Base-by-base conservation (phyloP, 495 filamentous ascomycete species). In the Aspergillus diversus region DNA sequence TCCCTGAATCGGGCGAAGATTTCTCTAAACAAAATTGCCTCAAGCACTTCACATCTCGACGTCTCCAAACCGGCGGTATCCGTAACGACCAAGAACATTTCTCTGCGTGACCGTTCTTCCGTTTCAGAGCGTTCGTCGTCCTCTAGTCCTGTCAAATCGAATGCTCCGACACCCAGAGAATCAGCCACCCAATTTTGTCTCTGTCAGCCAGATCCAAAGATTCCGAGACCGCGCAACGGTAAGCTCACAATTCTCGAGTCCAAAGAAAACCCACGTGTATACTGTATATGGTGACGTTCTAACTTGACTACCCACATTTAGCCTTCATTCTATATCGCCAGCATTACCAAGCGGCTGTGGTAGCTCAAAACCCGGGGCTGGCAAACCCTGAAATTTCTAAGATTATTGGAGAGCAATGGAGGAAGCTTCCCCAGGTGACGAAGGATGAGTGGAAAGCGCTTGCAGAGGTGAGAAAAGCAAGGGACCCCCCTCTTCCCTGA, bases 251-350 rank as follows among this genome's bases (percentile, higher is more conserved):
- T 34, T 5, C 47, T 37, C 16, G 11, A 17, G 7, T 39, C 8
- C 17, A 15, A 39, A 32, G 33, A 48, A 48, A 54, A 33, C 4
- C 9, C n/a, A 39, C 12, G n/a, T 57, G 6, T 48, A 59, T 42
- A 34, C 12, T 49, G 11, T 59, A 7, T 33, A 33, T 46, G 5
- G 21, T 2, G 16, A 16, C 17, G 7, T 55, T 21, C 34, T 57
- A 37, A 54, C 16, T 48, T 34, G 5, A 12, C 42, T 47, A 8
- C 39, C 13, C 54, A 35, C 7, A 51, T 42, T 7, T 73, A 99
- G 95, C 96, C 39, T 99, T 99, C 76, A 99, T 99, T 67, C 84
- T 99, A 67, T 99, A 97, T 78, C 91, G 95, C 33, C 95, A 98
- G 73, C 91, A 96, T 74, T 88, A 95, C 70, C 95, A 98, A 78